Evolutionary conservation across 805 yeast genomes (phyloP).

Genomic region (Wickerhamiella hasegawae): DNA sequence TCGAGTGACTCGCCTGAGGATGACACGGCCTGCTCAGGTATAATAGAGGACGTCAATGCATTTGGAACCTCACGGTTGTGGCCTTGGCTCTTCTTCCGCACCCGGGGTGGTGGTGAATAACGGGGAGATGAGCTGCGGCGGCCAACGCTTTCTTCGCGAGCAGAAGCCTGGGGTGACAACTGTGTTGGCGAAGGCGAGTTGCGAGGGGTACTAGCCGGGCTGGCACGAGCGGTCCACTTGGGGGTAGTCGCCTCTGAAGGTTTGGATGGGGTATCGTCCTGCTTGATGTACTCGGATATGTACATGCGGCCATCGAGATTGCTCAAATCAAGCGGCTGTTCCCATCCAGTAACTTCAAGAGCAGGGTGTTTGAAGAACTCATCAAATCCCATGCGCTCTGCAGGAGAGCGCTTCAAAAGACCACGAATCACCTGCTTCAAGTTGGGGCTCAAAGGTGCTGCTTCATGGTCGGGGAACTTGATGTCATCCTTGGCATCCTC

Average conservation of each 20-base stretch:
- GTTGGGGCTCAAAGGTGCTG: conserved; percentile 45
- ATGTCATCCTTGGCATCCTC: conserved; percentile 69
- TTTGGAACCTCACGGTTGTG: not conserved
- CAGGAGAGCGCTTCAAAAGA: conserved; percentile 67
- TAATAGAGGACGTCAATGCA: not conserved
- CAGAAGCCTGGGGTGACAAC: not conserved
- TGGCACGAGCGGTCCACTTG: not conserved
- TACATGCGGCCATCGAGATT: conserved; percentile 60
- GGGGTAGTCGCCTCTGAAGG: too few relatives aligned
- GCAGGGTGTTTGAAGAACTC: conserved; percentile 59
- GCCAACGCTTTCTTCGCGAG: not conserved
- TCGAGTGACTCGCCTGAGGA: not conserved
- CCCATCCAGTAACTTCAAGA: conserved; percentile 29
- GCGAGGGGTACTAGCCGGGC: not conserved
- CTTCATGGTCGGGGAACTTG: conserved; percentile 46
- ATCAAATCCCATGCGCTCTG: conserved; percentile 71
- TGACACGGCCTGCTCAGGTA: not conserved
- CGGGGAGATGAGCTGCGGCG: not conserved
- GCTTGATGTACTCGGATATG: conserved; percentile 58
- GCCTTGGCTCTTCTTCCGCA: too few relatives aligned
- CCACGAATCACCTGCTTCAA: conserved; percentile 58
- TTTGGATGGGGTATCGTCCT: not conserved
- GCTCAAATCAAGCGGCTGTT: conserved; percentile 48
- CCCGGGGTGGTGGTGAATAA: too few relatives aligned
- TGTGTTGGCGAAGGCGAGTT: not conserved